A percentile compares a stretch with the other conserved stretches of the same genome.
Evolutionary conservation across 2,329 filamentous ascomycete species (phyloP).

Genomic region (Rhinocladiella mackenziei): DNA sequence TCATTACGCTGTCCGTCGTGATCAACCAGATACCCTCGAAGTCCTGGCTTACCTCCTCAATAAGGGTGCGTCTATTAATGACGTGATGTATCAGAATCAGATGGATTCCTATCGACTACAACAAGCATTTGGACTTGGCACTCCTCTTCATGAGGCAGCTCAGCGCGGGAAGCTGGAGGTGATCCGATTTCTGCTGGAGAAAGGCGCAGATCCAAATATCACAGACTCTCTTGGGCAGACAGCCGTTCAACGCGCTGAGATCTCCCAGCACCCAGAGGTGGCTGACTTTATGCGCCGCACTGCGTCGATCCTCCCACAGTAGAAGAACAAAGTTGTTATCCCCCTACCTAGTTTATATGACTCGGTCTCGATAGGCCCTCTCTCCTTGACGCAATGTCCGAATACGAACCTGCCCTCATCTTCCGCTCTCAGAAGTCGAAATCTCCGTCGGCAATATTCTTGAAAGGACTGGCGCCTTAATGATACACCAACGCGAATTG

Average conservation of each 20-base stretch:
- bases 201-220: conserved; percentile 3
- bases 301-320: no score
- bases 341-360: no score
- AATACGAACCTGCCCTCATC: no score
- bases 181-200: not conserved
- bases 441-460: no score
- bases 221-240: conserved; percentile 4
- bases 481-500: no score
- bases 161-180: conserved; percentile 4
- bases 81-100: conserved; percentile 8
- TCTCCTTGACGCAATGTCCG: no score
- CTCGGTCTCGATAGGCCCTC: no score
- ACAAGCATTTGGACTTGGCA: conserved; percentile 7
- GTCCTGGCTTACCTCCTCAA: conserved; percentile 8
- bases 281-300: not conserved
- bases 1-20: conserved; percentile 8
- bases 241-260: conserved; percentile 2
- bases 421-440: no score
- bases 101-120: conserved; percentile 1
- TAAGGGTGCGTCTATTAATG: conserved; percentile 5
- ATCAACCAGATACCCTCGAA: conserved; percentile 5
- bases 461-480: no score
- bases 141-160: conserved; percentile 9
- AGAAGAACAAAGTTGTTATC: no score
- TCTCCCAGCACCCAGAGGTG: not conserved